Conservation (phyloP, 192 early-diverging fungal species). For the Coemansia sp. region DNA sequence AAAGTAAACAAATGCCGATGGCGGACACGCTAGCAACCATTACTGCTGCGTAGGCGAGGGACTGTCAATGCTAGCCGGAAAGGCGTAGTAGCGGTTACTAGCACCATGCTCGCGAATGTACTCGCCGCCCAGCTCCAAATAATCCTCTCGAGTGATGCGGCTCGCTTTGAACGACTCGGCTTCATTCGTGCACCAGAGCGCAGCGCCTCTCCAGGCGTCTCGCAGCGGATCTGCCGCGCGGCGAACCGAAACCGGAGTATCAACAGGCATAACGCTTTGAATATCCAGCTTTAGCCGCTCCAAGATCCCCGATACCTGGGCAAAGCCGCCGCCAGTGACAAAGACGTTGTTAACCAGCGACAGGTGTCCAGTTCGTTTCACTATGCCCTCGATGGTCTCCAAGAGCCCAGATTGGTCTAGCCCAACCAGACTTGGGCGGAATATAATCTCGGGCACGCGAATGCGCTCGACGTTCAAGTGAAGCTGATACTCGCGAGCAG, state of each 20-base stretch:
- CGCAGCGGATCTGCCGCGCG: constrained; percentile 68
- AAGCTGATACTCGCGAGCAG: constrained; percentile 72
- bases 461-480: constrained; percentile 91
- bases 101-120: constrained; percentile 85
- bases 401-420: constrained; percentile 87
- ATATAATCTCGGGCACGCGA: constrained; percentile 86
- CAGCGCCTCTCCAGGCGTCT: constrained; percentile 87
- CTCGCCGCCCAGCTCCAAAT: constrained; percentile 80
- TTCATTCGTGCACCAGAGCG: constrained; percentile 61
- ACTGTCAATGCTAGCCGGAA: background rate
- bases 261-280: constrained; percentile 62
- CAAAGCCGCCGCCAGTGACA: constrained; percentile 76
- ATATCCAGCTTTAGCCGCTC: constrained; percentile 66
- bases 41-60: constrained; percentile 8
- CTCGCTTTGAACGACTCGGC: constrained; percentile 43
- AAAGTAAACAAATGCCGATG: no score
- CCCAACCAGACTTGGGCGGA: constrained; percentile 84
- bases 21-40: no score
- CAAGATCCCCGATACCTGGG: constrained; percentile 60
- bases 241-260: constrained; percentile 57
- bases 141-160: constrained; percentile 68
- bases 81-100: constrained; percentile 63
- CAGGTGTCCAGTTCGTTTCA: constrained; percentile 42
- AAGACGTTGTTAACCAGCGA: constrained; percentile 60
- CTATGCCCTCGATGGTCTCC: constrained; percentile 69